Base-by-base conservation (phyloP, 768 basidiomycete genomes). In the Cystobasidium ongulense region DNA sequence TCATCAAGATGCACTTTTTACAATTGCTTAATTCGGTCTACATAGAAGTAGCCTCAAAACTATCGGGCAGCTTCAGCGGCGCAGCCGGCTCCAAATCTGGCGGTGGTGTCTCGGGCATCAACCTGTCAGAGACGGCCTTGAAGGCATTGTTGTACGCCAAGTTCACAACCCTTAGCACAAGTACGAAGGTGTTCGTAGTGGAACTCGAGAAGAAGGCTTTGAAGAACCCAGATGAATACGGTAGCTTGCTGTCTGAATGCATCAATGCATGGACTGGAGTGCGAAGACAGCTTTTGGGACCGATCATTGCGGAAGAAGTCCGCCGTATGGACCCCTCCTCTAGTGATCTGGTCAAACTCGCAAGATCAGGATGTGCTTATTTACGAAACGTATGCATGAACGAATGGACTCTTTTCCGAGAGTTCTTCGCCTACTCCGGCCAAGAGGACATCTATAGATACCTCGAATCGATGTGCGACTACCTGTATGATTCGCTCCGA, bases 1-100 rank as follows among this genome's bases (percentile, higher is more conserved):
- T 99, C 53, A 91, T 98, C 83, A 95, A 91, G 81, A 94, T 98
- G 88, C 93, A 90, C 82, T 97, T 96, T 78, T 88, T 95, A 5
- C 89, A 88, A 3, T 89, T 90, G 8, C 83, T 98, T 5, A 85
- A 89, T 46, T 87, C 89, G 0, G 84, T 96, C 13, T 87, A 89
- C 0, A 82, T 86, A 2, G 95, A 98, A 77, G 86, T 95, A 25
- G 85, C 86, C 0, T 89, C 85, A 77, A 86, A 89, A 11, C 80
- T 94, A 54, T 29, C 52, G 27, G 29, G 17, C 0, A 25, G 27
- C 17, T 31, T 1, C 25, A 23, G 25, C 41, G 29, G 57, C 23
- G 46, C 8, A 1, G 10, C 53, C 29, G 23, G 29, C 7, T 23
- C 35, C 0, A 33, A 33, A 8, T 43, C 39, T 1, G 63, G 35